Evolutionary conservation across 192 early-diverging fungal species (phyloP), one percentile per base, ranked within the genome.

Genomic region (Coemansia sp.): DNA sequence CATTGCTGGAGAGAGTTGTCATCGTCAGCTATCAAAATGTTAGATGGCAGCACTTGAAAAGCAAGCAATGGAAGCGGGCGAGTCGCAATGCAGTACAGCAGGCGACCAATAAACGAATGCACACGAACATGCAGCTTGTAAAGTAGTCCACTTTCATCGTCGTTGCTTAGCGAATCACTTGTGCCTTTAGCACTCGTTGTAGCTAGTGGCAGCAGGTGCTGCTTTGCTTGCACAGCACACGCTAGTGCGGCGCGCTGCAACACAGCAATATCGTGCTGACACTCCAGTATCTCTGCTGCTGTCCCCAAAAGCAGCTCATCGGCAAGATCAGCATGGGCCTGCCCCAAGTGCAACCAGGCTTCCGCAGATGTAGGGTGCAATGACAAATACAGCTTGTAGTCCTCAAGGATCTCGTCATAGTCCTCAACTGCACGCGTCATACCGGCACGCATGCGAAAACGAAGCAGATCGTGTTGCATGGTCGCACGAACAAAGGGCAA

Each of bases 291-390:
- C 44, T 78, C 75, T 38, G 55, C 51, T 9, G 64, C 75, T 0
- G 64, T 71, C 12, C 60, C 75, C 51, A 78, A 51, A 40, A 78
- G 60, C 37, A 72, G 42, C 40, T 72, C 69, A 30, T 78, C 69
- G 0, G 75, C 69, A 30, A 71, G 43, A 32, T 78, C 75, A 23
- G 65, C 53, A 40, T 64, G 66, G 11, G 64, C 75, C 58, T 64
- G 64, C 5, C 56, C 69, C 6, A 78, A 60, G 2, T 64, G 57
- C 16, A 51, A 37, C 75, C 75, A 78, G 0, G 69, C 69, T 38
- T 67, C 63, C 6, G 69, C 40, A 6, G 60, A 60, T 2, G 41
- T 34, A 0, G 75, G 69, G 18, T 59, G 41, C 31, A 78, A 52
- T 10, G 69, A 66, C 15, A 67, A 56, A 26, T 72, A 63, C 5